These are phyloP conservation scores for Actinidia arguta DNA, from an alignment of 179 eudicot genomes.

Conservation along the genomic window DNA sequence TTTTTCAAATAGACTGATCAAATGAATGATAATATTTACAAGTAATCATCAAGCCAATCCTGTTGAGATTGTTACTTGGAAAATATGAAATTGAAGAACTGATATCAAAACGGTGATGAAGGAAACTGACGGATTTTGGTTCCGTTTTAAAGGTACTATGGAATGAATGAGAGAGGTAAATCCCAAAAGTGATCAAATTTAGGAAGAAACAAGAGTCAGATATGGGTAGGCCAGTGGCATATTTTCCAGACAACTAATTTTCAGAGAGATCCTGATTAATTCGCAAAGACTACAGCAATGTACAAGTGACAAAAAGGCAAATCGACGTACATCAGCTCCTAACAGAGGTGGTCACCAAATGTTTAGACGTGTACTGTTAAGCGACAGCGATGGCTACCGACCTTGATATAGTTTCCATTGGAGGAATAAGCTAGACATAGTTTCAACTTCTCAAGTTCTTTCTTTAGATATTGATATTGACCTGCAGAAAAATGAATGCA, in stretches of 20 bases:
- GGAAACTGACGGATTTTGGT: neutral
- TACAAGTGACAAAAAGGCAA: neutral
- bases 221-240: neutral
- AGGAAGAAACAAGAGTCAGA: neutral
- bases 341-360: neutral
- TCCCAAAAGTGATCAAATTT: too few species aligned
- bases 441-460: conserved; percentile 58
- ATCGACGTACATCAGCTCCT: neutral
- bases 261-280: neutral
- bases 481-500: conserved; percentile 39
- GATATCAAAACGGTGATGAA: neutral
- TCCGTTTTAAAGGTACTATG: too few species aligned
- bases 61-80: too few species aligned
- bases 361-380: conserved; percentile 34
- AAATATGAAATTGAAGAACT: too few species aligned
- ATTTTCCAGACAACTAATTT: neutral
- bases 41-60: too few species aligned
- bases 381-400: conserved; percentile 30
- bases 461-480: conserved; percentile 50
- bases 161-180: too few species aligned
- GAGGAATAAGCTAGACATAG: conserved; percentile 30
- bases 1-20: too few species aligned
- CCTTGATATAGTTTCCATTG: conserved; percentile 30
- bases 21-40: too few species aligned
- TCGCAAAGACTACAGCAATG: neutral